These are phyloP conservation scores for Abelmoschus esculentus DNA, from an alignment of 345 rosid species.

Conservation along the genomic window DNA sequence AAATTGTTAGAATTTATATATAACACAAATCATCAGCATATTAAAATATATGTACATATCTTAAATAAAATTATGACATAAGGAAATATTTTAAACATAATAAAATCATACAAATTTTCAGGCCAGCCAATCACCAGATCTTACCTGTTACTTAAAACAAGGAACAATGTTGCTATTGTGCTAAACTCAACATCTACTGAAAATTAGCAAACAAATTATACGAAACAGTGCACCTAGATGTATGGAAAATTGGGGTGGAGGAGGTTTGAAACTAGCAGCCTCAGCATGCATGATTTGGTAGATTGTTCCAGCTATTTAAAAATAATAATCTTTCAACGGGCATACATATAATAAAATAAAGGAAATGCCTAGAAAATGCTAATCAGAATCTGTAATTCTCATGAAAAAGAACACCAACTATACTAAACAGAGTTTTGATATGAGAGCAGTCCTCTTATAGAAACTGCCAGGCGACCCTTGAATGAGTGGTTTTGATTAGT, in stretches of 20 bases:
- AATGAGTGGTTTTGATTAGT: constrained; percentile 1
- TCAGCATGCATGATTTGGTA: no score
- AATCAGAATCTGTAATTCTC: not conserved
- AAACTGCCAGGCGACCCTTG: constrained; percentile 2
- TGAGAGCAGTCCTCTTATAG: constrained; percentile 8
- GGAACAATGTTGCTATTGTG: not conserved
- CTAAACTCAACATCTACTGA: no score
- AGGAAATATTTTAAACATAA: not conserved
- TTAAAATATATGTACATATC: no score
- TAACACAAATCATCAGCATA: no score
- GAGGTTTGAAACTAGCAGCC: no score
- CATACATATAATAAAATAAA: not conserved
- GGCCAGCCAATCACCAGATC: not conserved
- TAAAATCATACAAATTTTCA: not conserved
- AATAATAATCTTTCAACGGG: not conserved
- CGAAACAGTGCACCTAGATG: no score
- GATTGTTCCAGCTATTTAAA: not conserved
- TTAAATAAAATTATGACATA: not conserved
- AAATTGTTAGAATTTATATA: not conserved
- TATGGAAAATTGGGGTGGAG: no score
- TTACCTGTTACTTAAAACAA: not conserved
- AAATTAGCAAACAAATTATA: no score
- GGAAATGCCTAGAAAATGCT: not conserved
- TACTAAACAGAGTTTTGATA: constrained; percentile 11
- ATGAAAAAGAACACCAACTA: not conserved